Evolutionary conservation across 345 rosid genomes (phyloP).

Genomic region (Salix dunnii): DNA sequence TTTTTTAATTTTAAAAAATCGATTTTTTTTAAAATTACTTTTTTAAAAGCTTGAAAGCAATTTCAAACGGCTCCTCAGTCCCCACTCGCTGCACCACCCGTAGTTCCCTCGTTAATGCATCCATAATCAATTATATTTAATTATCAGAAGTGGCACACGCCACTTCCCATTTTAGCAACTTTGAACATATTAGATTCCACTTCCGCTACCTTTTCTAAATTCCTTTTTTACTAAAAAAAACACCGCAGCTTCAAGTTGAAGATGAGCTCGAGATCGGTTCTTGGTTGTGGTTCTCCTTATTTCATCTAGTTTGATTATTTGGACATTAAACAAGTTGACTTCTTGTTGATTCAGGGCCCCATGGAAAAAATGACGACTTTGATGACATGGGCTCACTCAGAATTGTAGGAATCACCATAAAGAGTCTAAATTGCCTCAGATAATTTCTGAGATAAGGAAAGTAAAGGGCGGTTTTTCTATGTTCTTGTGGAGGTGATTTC

Average conservation of each 20-base stretch:
- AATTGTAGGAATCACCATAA: not conserved
- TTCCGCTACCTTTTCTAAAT: not conserved
- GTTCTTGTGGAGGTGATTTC: not conserved
- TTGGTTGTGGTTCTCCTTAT: not conserved
- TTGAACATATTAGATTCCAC: conserved; percentile 9
- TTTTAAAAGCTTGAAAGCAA: too few species aligned
- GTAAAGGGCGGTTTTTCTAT: not conserved
- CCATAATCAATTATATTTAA: not conserved
- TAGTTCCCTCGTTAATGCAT: not conserved
- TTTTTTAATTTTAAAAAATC: too few species aligned
- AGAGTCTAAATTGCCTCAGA: not conserved
- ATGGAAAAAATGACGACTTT: not conserved
- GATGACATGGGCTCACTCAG: conserved; percentile 5
- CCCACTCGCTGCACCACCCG: not conserved
- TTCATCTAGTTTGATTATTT: not conserved
- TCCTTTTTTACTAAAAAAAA: not conserved
- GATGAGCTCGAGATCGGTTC: not conserved
- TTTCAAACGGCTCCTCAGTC: not conserved
- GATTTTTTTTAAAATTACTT: too few species aligned
- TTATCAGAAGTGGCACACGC: conserved; percentile 4
- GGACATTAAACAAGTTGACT: not conserved
- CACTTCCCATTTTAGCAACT: not conserved
- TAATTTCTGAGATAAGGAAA: not conserved
- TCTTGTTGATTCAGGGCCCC: not conserved
- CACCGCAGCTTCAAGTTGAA: not conserved